Evolutionary conservation across 2,329 filamentous ascomycete species (phyloP).

Genomic region (Colletotrichum sansevieriae): DNA sequence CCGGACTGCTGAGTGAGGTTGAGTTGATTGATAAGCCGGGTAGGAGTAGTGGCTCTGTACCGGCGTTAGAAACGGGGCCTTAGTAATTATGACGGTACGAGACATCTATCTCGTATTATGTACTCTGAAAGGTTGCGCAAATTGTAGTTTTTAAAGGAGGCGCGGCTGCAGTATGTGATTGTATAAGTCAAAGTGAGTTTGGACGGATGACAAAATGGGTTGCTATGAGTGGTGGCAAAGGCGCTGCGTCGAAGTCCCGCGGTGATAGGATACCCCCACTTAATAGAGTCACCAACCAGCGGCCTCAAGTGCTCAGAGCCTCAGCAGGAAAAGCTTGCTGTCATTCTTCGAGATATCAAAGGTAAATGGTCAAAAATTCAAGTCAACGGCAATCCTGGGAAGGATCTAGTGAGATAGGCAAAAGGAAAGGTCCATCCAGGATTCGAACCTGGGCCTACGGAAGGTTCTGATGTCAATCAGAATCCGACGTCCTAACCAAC

Average conservation of each 20-base stretch:
- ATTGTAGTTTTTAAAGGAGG: not conserved
- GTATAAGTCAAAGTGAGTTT: not conserved
- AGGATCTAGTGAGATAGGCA: accelerated
- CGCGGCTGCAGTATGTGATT: not conserved
- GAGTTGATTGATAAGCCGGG: constrained; percentile 40
- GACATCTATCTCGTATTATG: not conserved
- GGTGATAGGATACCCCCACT: constrained; percentile 24
- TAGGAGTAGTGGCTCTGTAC: not conserved
- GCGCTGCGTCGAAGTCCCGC: not conserved
- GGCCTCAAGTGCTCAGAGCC: not conserved
- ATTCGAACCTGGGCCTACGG: constrained; percentile 42
- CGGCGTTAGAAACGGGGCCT: not conserved
- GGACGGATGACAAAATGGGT: constrained; percentile 18
- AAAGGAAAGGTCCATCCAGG: constrained; percentile 39
- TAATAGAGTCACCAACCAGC: constrained; percentile 30
- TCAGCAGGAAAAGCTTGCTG: constrained; percentile 8
- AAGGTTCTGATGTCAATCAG: constrained; percentile 21
- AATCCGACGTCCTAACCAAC: constrained; percentile 43
- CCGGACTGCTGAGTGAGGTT: constrained; percentile 25
- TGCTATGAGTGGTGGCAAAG: constrained; percentile 36
- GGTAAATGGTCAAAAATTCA: not conserved
- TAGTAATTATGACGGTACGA: not conserved
- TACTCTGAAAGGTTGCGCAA: not conserved
- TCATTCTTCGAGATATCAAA: not conserved
- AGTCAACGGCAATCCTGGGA: accelerated